These are phyloP conservation scores for Triangularia setosa DNA, from an alignment of 2,329 filamentous ascomycete genomes.

Conservation along the genomic window DNA sequence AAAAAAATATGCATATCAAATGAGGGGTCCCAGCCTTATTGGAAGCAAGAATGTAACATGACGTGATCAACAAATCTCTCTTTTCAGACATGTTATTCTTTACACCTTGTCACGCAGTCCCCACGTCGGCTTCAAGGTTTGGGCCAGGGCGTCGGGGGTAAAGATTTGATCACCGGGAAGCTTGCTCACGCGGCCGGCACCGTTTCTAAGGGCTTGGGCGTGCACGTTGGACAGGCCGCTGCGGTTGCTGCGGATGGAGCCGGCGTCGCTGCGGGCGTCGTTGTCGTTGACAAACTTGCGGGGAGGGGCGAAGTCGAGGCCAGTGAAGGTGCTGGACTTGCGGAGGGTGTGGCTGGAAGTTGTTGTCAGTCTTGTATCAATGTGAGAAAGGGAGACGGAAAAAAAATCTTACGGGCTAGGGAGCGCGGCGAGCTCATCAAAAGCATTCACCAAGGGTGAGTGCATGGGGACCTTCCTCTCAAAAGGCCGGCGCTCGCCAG, in stretches of 20 bases:
- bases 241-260: slow-evolving; percentile 67
- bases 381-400: neutral
- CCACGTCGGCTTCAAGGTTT: slow-evolving; percentile 59
- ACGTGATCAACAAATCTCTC: neutral
- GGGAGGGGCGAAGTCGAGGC: slow-evolving; percentile 75
- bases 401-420: slow-evolving; percentile 85
- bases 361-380: slow-evolving; percentile 20
- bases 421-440: slow-evolving; percentile 79
- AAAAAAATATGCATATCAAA: neutral
- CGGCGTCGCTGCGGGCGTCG: slow-evolving; percentile 60
- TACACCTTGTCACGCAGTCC: slow-evolving; percentile 40
- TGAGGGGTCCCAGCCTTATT: neutral
- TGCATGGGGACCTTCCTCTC: slow-evolving; percentile 67
- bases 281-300: slow-evolving; percentile 62
- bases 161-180: slow-evolving; percentile 80
- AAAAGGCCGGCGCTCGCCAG: slow-evolving; percentile 67
- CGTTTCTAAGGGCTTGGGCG: slow-evolving; percentile 68
- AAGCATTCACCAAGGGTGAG: slow-evolving; percentile 76
- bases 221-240: slow-evolving; percentile 72
- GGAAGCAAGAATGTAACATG: neutral
- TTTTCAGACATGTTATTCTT: no score
- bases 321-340: slow-evolving; percentile 75
- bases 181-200: slow-evolving; percentile 81
- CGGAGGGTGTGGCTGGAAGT: slow-evolving; percentile 60
- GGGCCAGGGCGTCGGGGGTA: slow-evolving; percentile 62